Evolutionary conservation across 176 grass and related monocot species (phyloP), one percentile per base, ranked within the genome.

Genomic region (Ananas comosus): DNA sequence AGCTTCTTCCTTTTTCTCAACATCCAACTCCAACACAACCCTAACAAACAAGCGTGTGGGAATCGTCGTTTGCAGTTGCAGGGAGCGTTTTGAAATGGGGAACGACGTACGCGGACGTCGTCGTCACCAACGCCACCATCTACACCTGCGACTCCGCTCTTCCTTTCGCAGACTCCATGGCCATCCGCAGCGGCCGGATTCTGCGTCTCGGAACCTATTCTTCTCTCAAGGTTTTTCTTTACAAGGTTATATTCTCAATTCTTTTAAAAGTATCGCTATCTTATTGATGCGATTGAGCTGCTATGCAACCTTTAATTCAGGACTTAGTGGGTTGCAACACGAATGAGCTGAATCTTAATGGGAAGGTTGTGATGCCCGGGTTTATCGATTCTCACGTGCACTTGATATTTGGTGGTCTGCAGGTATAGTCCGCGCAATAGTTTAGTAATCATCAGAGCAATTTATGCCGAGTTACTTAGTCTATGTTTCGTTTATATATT

Each of bases 311-410:
- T 57, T 8, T n/a, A 19, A 49, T 89, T 51, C 81, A 96, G 92
- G 82, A 68, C 48, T 69, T 91, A 50, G 85, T 76, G 76, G 89
- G 82, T 13, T 49, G 24, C 11, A 65, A 50, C 66, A 93, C 87
- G 1, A 0, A 17, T 1, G 77, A 86, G 29, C 28, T 99, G 76
- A 86, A 82, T 81, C 90, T 93, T 71, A 82, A 82, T 66, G 89
- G 90, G 13, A 91, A 88, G 48, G 82, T 99, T 70, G 85, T 99
- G 48, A 51, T 99, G 19, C 89, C 90, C 0, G 94, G 94, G 13
- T 91, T 99, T 74, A 86, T 99, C 33, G 94, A 99, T 83, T 99
- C 94, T 29, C 94, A 99, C 73, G 84, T 86, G 24, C 94, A 99
- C 72, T 63, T 99, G 50, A 81, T 99, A 53, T 66, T 68, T 11